Evolutionary conservation across 2,329 filamentous ascomycete species (phyloP).

Genomic region (Neoscytalidium dimidiatum): DNA sequence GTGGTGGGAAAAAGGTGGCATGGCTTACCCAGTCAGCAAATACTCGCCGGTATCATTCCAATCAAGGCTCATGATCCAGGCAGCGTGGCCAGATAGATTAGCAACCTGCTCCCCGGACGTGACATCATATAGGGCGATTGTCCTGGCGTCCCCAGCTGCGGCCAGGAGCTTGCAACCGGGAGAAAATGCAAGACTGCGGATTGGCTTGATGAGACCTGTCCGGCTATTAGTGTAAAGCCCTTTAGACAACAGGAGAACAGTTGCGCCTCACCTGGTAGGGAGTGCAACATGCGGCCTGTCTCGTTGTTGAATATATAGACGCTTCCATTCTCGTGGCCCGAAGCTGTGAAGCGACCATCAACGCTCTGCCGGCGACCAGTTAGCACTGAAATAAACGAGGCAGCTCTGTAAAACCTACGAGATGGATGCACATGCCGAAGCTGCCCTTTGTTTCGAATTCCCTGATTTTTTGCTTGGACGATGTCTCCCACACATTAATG

Average conservation of each 20-base stretch:
- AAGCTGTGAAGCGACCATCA: conserved; percentile 84
- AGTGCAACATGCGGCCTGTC: conserved; percentile 80
- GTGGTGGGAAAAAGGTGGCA: background rate
- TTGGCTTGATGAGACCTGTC: conserved; percentile 78
- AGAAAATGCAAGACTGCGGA: conserved; percentile 84
- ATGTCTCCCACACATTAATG: conserved; percentile 81
- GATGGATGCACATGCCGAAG: conserved; percentile 85
- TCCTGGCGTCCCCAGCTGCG: conserved; percentile 82
- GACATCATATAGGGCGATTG: conserved; percentile 92
- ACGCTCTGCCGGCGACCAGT: conserved; percentile 47
- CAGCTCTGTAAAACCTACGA: conserved; percentile 51
- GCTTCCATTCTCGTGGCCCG: conserved; percentile 87
- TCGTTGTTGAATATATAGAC: conserved; percentile 96
- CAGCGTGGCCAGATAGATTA: conserved; percentile 75
- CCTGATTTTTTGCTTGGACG: conserved; percentile 63
- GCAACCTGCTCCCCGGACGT: conserved; percentile 89
- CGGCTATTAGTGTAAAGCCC: background rate
- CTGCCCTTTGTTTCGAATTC: conserved; percentile 91
- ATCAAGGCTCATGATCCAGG: conserved; percentile 88
- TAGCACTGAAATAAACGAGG: background rate
- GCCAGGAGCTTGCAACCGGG: conserved; percentile 82
- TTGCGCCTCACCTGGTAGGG: conserved; percentile 51
- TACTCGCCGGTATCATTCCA: conserved; percentile 95
- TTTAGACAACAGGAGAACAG: background rate
- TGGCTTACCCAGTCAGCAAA: conserved; percentile 71